A percentile compares a stretch with the other conserved stretches of the same genome.
Evolutionary conservation across 805 yeast genomes (phyloP).

Genomic region (Wickerhamiella nectarea): DNA sequence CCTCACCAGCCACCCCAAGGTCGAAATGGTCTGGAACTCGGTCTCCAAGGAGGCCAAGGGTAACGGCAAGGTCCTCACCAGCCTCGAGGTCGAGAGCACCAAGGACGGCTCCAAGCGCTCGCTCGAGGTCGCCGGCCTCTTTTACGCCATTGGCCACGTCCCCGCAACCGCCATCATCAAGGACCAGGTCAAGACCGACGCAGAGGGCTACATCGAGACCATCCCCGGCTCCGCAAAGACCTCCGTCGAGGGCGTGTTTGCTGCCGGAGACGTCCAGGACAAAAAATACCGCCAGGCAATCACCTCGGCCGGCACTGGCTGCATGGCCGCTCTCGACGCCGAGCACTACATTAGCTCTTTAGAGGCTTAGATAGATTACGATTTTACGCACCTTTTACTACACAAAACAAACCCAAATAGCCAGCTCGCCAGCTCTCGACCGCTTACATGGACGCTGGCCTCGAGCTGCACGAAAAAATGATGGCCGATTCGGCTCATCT

Average conservation of each 20-base stretch:
- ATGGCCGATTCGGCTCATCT: slow-evolving; percentile 34
- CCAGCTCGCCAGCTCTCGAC: no score
- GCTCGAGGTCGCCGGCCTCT: slow-evolving; percentile 74
- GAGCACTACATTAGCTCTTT: slow-evolving; percentile 66
- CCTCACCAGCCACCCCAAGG: slow-evolving; percentile 67
- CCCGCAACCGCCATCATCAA: slow-evolving; percentile 83
- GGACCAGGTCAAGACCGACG: slow-evolving; percentile 72
- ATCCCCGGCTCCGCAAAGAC: slow-evolving; percentile 81
- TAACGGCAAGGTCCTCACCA: slow-evolving; percentile 68
- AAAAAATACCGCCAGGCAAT: slow-evolving; percentile 95
- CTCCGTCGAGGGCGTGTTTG: slow-evolving; percentile 80
- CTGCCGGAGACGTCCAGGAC: slow-evolving; percentile 99
- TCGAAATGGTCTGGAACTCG: slow-evolving; percentile 80
- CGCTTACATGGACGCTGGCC: slow-evolving; percentile 29
- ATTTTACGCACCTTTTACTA: no score
- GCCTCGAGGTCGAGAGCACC: slow-evolving; percentile 54
- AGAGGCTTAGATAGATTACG: slow-evolving; percentile 16
- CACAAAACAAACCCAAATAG: no score
- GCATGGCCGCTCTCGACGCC: slow-evolving; percentile 97
- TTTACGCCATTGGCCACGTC: slow-evolving; percentile 94
- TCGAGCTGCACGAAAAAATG: slow-evolving; percentile 52
- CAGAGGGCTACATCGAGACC: slow-evolving; percentile 76
- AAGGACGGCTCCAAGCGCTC: slow-evolving; percentile 56
- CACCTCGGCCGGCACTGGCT: slow-evolving; percentile 98
- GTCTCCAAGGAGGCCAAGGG: slow-evolving; percentile 84